A percentile compares a stretch with the other conserved stretches of the same genome.
These are phyloP conservation scores for Cenchrus americanus DNA, from an alignment of 176 grass and related monocot genomes.

Conservation along the genomic window DNA sequence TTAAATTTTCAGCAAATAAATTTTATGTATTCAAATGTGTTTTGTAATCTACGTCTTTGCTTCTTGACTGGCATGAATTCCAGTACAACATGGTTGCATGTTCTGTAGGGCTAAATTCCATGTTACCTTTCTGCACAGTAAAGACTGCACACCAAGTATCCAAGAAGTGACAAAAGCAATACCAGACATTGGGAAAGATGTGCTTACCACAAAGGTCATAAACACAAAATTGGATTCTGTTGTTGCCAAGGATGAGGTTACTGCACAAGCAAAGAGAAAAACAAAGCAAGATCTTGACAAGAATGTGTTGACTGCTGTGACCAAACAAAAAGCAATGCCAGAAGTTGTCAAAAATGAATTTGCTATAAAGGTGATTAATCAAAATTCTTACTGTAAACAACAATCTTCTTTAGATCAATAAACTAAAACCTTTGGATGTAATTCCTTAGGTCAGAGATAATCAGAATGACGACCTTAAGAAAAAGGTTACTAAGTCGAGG, in stretches of 20 bases:
- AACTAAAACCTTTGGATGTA: neutral
- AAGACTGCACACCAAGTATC: constrained; percentile 34
- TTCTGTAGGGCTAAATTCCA: constrained; percentile 32
- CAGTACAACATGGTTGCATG: neutral
- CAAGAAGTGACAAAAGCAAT: constrained; percentile 35
- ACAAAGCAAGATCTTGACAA: constrained; percentile 37
- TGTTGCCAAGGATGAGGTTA: constrained; percentile 37
- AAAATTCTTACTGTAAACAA: constrained; percentile 6
- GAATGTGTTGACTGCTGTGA: constrained; percentile 42
- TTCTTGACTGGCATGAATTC: neutral
- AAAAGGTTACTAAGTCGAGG: constrained; percentile 37
- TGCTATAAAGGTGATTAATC: constrained; percentile 22
- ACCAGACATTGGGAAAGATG: constrained; percentile 40
- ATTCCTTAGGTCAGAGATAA: constrained; percentile 34
- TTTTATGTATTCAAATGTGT: neutral
- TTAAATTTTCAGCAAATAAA: neutral
- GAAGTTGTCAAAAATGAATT: constrained; percentile 30
- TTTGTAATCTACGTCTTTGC: constrained; percentile 6
- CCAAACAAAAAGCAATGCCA: constrained; percentile 40
- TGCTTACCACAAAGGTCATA: constrained; percentile 40
- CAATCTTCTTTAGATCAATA: constrained; percentile 2
- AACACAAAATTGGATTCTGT: constrained; percentile 17
- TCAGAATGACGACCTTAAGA: constrained; percentile 29
- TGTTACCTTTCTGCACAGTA: constrained; percentile 60
- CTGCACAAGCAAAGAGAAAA: constrained; percentile 40